phyloP scores from a whole-genome alignment of 73 alveolate species.

The Stentor coeruleus region DNA sequence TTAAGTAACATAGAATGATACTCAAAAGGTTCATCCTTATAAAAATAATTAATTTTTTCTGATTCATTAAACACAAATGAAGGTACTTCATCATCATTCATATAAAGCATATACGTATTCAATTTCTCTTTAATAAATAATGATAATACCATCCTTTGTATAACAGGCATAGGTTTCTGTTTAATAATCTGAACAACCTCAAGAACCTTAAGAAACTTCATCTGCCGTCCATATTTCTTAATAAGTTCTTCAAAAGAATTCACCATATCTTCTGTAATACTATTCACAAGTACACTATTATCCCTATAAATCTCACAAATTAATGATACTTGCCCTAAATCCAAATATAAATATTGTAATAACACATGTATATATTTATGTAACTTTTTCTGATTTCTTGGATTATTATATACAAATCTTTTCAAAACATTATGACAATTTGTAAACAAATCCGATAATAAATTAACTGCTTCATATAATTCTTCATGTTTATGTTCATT shows the following conservation, averaged over 20 bases:
- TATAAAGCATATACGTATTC: background rate
- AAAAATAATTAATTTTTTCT: slow-evolving; percentile 1
- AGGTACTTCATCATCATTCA: background rate
- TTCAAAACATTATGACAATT: slow-evolving; percentile 34
- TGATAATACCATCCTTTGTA: slow-evolving; percentile 37
- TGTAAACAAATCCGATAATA: slow-evolving; percentile 21
- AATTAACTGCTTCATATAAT: background rate
- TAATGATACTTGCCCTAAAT: slow-evolving; percentile 47
- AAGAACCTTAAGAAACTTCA: slow-evolving; percentile 33
- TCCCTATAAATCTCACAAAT: slow-evolving; percentile 54
- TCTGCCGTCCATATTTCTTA: slow-evolving; percentile 39
- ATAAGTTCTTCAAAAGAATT: slow-evolving; percentile 34
- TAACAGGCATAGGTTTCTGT: slow-evolving; percentile 35
- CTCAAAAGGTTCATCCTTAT: slow-evolving; percentile 37
- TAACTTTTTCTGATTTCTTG: slow-evolving; percentile 33
- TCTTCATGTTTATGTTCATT: background rate
- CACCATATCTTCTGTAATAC: slow-evolving; percentile 14
- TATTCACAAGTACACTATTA: slow-evolving; percentile 31
- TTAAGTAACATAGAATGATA: slow-evolving; percentile 43
- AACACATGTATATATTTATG: slow-evolving; percentile 18
- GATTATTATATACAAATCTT: slow-evolving; percentile 35
- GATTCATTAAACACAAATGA: background rate
- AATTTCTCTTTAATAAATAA: slow-evolving; percentile 16
- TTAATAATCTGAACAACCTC: slow-evolving; percentile 20
- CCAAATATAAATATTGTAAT: slow-evolving; percentile 35